Evolutionary conservation across 2,329 filamentous ascomycete genomes (phyloP).

Genomic region (Fusarium zealandicum): DNA sequence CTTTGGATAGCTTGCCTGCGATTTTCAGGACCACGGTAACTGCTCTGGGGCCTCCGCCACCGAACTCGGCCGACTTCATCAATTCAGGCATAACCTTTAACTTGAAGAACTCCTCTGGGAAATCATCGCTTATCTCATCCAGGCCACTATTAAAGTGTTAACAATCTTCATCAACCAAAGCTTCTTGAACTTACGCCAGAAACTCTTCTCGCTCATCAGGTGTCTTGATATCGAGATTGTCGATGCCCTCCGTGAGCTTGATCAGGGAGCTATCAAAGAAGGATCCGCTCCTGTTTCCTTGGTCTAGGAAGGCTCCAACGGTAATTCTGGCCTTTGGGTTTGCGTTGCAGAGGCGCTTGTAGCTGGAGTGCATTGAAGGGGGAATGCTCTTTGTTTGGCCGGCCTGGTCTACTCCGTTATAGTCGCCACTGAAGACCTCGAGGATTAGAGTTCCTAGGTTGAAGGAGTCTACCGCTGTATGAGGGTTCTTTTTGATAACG

Average conservation of each 20-base stretch:
- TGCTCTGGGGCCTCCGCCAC: constrained; percentile 91
- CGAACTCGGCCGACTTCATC: constrained; percentile 98
- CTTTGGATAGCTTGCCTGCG: constrained; percentile 81
- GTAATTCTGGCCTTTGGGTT: constrained; percentile 90
- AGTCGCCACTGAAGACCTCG: constrained; percentile 91
- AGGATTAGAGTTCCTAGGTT: constrained; percentile 84
- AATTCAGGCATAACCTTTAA: constrained; percentile 95
- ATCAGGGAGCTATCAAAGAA: constrained; percentile 96
- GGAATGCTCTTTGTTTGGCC: constrained; percentile 88
- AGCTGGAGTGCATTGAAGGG: constrained; percentile 86
- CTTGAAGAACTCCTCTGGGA: constrained; percentile 97
- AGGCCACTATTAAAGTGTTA: constrained; percentile 66
- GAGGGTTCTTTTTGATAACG: constrained; percentile 80
- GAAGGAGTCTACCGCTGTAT: constrained; percentile 86
- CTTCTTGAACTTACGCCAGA: constrained; percentile 61
- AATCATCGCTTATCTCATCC: constrained; percentile 87
- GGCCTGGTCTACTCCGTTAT: constrained; percentile 77
- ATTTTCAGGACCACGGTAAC: constrained; percentile 91
- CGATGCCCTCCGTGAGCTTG: constrained; percentile 89
- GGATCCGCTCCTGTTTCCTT: constrained; percentile 79
- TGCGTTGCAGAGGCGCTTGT: constrained; percentile 85
- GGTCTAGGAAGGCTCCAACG: constrained; percentile 85
- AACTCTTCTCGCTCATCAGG: constrained; percentile 86
- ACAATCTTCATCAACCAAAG: neutral
- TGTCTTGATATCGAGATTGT: constrained; percentile 88